Base-by-base conservation (phyloP, 2,329 filamentous ascomycete genomes). In the Paecilomyces niveus region DNA sequence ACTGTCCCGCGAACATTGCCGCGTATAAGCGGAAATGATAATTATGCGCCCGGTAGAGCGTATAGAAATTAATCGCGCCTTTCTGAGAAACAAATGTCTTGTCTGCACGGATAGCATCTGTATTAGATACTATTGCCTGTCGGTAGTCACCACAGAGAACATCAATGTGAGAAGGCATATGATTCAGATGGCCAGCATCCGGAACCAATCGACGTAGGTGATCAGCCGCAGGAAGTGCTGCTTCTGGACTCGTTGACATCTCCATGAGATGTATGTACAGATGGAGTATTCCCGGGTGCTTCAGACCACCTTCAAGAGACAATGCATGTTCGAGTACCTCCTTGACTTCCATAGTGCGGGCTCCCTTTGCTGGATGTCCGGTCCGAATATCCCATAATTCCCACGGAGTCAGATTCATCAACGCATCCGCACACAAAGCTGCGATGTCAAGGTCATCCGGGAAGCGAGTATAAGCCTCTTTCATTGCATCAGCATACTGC, bases 101-200 rank as follows among this genome's bases (percentile, higher is more conserved):
- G 67, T 93, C 89, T 1, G 87, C 88, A 0, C 73, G 66, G 54
- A 89, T 85, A 9, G 89, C 89, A 22, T 82, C 80, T 1, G 81
- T 76, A 69, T 92, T 92, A 3, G 86, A 86, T 1, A 77, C 75
- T 55, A 92, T 85, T 3, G 87, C 87, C 8, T 79, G 78, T 31
- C 81, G 76, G 67, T 91, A 92, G 65, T 91, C 84, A 11, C 89
- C 89, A 29, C 86, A 82, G 0, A 92, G 80, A 10, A 90, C 82
- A 69, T 92, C 89, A 35, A 92, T 77, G 70, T 93, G 89, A 0
- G 85, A 85, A 0, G 89, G 89, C 89, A 93, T 92, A 67, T 91
- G 88, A 49, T 85, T 79, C 0, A 90, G 74, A 70, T 92, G 89
- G 0, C 88, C 88, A 0, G 84, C 80, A 67, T 90, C 87, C 0